These are phyloP conservation scores for Alternaria sp. DNA, from an alignment of 2,329 filamentous ascomycete genomes.

Conservation along the genomic window DNA sequence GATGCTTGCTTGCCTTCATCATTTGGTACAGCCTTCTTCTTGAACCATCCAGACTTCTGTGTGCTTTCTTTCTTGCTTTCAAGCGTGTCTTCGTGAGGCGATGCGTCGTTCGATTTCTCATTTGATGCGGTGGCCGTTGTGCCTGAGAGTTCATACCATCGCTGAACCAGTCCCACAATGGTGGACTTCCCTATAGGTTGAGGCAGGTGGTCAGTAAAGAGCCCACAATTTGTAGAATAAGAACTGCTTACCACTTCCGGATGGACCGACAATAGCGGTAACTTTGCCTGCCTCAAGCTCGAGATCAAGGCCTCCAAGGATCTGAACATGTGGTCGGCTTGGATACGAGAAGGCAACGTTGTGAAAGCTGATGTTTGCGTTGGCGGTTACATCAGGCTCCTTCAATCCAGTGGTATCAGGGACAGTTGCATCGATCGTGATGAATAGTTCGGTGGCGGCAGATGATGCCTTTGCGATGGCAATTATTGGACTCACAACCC, in stretches of 20 bases:
- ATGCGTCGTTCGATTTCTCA: background rate
- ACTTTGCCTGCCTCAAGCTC: slow-evolving; percentile 68
- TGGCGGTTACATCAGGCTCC: slow-evolving; percentile 43
- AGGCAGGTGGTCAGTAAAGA: background rate
- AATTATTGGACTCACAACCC: slow-evolving; percentile 40
- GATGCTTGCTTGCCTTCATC: background rate
- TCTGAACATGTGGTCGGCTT: slow-evolving; percentile 65
- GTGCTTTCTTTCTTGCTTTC: slow-evolving; percentile 11
- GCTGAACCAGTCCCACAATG: slow-evolving; percentile 72
- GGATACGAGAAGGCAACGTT: slow-evolving; percentile 49
- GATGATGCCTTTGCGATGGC: slow-evolving; percentile 44
- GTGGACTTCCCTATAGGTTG: slow-evolving; percentile 71
- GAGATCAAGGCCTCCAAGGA: slow-evolving; percentile 66
- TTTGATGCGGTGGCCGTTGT: slow-evolving; percentile 21
- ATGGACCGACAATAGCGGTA: slow-evolving; percentile 76
- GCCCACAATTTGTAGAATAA: background rate
- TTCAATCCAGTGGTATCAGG: slow-evolving; percentile 39
- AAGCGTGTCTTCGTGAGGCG: background rate
- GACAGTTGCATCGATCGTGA: slow-evolving; percentile 43
- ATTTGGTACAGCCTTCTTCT: slow-evolving; percentile 13
- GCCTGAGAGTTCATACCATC: slow-evolving; percentile 69
- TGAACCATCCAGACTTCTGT: slow-evolving; percentile 19
- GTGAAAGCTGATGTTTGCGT: slow-evolving; percentile 43
- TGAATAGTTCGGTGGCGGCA: slow-evolving; percentile 46
- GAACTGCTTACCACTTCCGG: slow-evolving; percentile 34